These are phyloP conservation scores for Dicorynia guianensis DNA, from an alignment of 306 rosid species.

Conservation along the genomic window DNA sequence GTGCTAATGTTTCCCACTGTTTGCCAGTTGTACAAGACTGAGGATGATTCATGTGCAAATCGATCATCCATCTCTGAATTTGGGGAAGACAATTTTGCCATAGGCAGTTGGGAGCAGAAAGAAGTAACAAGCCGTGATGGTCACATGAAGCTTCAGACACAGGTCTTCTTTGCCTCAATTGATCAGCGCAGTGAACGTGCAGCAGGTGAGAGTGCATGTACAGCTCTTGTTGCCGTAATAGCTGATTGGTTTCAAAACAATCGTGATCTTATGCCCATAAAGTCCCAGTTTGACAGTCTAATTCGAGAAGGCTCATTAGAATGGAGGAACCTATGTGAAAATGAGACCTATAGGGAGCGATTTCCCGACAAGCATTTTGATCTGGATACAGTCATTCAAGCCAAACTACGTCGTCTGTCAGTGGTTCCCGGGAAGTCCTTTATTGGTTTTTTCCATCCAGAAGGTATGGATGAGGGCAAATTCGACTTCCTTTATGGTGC, in stretches of 20 bases:
- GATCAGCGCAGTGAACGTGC: slow-evolving; percentile 98
- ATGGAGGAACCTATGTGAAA: slow-evolving; percentile 94
- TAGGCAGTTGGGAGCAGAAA: slow-evolving; percentile 93
- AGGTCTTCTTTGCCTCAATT: slow-evolving; percentile 93
- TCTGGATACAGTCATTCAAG: slow-evolving; percentile 93
- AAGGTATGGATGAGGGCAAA: slow-evolving; percentile 88
- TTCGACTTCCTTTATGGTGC: slow-evolving; percentile 92
- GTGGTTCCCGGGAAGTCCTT: slow-evolving; percentile 80
- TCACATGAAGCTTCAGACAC: slow-evolving; percentile 84
- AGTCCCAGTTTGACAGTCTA: slow-evolving; percentile 92
- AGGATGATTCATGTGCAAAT: slow-evolving; percentile 84
- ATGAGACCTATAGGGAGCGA: slow-evolving; percentile 74
- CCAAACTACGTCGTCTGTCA: slow-evolving; percentile 87
- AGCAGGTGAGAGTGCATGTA: slow-evolving; percentile 99
- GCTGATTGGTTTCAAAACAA: slow-evolving; percentile 96
- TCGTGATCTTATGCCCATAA: slow-evolving; percentile 81
- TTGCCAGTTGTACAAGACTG: slow-evolving; percentile 67
- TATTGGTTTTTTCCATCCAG: slow-evolving; percentile 96
- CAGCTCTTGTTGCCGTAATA: slow-evolving; percentile 95
- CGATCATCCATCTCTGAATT: slow-evolving; percentile 88
- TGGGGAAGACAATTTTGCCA: slow-evolving; percentile 93
- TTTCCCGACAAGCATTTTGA: slow-evolving; percentile 99
- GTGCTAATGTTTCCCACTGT: slow-evolving; percentile 32
- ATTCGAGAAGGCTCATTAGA: slow-evolving; percentile 94
- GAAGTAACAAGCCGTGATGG: slow-evolving; percentile 93